Evolutionary conservation across 108 stramenopile species (phyloP).

Genomic region (Parietichytrium sp.): DNA sequence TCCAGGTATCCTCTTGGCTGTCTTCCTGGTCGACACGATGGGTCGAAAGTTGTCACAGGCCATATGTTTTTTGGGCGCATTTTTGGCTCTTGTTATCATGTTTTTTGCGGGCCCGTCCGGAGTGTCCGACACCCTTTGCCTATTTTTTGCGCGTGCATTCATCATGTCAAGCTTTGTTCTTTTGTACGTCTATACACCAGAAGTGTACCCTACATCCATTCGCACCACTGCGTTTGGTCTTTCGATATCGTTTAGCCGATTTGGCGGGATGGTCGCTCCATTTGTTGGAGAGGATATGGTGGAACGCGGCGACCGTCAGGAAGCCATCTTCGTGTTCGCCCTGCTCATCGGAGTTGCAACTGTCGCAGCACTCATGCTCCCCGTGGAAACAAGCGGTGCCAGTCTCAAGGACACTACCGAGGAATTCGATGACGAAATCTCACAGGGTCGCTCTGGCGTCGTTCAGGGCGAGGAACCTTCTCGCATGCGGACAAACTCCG

Average conservation of each 20-base stretch:
- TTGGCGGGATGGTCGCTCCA: constrained; percentile 45
- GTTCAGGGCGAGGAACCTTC: no score
- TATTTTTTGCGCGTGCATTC: constrained; percentile 26
- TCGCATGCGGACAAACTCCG: no score
- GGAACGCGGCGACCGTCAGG: constrained; percentile 5
- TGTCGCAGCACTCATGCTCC: not conserved
- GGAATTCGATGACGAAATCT: not conserved
- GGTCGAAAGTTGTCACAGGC: constrained; percentile 13
- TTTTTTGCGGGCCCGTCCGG: not conserved
- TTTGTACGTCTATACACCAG: constrained; percentile 36
- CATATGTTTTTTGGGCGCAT: not conserved
- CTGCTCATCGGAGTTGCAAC: not conserved
- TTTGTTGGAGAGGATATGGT: constrained; percentile 39
- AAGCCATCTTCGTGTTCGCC: not conserved
- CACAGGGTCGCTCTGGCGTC: no score
- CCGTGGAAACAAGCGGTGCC: constrained; percentile 13
- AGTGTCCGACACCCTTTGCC: not conserved
- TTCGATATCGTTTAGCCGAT: not conserved
- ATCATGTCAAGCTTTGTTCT: constrained; percentile 16
- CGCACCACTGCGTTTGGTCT: constrained; percentile 39
- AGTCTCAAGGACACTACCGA: not conserved
- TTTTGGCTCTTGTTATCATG: constrained; percentile 6
- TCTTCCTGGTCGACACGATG: not conserved
- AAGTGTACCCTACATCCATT: constrained; percentile 37
- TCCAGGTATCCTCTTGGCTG: constrained; percentile 32